Evolutionary conservation across 2,329 filamentous ascomycete genomes (phyloP).

Genomic region (Exophiala sp.): DNA sequence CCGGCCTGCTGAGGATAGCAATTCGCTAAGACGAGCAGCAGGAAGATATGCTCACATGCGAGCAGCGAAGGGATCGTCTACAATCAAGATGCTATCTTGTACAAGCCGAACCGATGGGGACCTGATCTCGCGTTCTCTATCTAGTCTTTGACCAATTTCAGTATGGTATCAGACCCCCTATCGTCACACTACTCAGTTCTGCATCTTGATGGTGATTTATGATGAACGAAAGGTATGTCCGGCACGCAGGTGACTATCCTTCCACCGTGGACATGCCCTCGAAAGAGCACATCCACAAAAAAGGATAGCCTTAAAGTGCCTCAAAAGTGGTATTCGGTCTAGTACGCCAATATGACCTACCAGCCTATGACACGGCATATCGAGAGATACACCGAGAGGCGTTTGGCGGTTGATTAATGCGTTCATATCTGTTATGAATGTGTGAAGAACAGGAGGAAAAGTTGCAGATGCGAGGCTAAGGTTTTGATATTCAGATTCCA

Average conservation of each 20-base stretch:
- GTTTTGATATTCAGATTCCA: conserved; percentile 4
- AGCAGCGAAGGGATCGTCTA: too few relatives aligned
- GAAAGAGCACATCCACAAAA: conserved; percentile 5
- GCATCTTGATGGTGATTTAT: not conserved
- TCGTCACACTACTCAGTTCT: too few relatives aligned
- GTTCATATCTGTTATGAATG: conserved; percentile 26
- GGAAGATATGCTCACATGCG: too few relatives aligned
- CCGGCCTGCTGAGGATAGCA: too few relatives aligned
- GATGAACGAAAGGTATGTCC: conserved; percentile 16
- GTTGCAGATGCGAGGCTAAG: not conserved
- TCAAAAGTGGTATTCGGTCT: conserved; percentile 18
- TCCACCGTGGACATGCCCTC: conserved; percentile 15
- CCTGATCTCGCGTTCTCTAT: too few relatives aligned
- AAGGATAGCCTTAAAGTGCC: conserved; percentile 27
- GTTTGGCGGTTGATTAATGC: conserved; percentile 29
- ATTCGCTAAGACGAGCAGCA: too few relatives aligned
- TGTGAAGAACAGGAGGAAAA: conserved; percentile 22
- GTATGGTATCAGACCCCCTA: too few relatives aligned
- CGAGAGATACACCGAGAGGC: conserved; percentile 4
- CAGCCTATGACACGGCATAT: conserved; percentile 20
- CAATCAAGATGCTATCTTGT: too few relatives aligned
- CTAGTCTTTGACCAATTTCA: too few relatives aligned
- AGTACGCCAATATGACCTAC: conserved; percentile 31
- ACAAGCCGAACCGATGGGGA: too few relatives aligned
- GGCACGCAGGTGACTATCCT: conserved; percentile 29